A percentile compares a stretch with the other conserved stretches of the same genome.
Conservation (phyloP, 2,329 filamentous ascomycete species). For the Verticillium isaacii region DNA sequence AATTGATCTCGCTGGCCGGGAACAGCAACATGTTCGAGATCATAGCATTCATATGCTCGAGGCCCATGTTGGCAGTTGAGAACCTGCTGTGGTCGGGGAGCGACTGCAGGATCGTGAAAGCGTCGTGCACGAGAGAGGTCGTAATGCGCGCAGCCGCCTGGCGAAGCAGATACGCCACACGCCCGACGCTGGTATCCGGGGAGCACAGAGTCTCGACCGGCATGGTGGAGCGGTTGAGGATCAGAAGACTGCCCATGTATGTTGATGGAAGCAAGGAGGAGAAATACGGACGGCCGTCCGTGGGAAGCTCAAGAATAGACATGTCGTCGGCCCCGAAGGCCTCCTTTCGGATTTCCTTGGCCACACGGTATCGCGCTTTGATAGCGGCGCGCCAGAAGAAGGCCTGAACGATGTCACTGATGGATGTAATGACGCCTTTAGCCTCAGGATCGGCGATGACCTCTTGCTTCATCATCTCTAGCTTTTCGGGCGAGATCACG, state of each 20-base stretch:
- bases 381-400: constrained; percentile 32
- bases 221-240: constrained; percentile 21
- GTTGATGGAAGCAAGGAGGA: constrained; percentile 20
- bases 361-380: constrained; percentile 26
- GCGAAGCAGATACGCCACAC: constrained; percentile 18
- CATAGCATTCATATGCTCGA: constrained; percentile 21
- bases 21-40: constrained; percentile 25
- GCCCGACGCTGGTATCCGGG: constrained; percentile 17
- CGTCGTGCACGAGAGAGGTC: constrained; percentile 20
- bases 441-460: constrained; percentile 17
- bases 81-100: constrained; percentile 16
- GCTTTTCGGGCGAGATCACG: constrained; percentile 18
- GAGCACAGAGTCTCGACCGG: constrained; percentile 20
- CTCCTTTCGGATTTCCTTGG: constrained; percentile 14
- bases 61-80: constrained; percentile 18
- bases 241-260: constrained; percentile 22
- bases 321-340: constrained; percentile 16
- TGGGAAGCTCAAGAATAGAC: constrained; percentile 28
- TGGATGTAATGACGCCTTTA: constrained; percentile 19
- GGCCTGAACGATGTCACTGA: constrained; percentile 33
- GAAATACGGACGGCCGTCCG: constrained; percentile 24
- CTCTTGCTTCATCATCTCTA: constrained; percentile 24
- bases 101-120: constrained; percentile 19
- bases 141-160: constrained; percentile 19
- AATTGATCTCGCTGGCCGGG: constrained; percentile 19